Conservation (phyloP, 768 basidiomycete genomes). For the Boletus subparvulus region DNA sequence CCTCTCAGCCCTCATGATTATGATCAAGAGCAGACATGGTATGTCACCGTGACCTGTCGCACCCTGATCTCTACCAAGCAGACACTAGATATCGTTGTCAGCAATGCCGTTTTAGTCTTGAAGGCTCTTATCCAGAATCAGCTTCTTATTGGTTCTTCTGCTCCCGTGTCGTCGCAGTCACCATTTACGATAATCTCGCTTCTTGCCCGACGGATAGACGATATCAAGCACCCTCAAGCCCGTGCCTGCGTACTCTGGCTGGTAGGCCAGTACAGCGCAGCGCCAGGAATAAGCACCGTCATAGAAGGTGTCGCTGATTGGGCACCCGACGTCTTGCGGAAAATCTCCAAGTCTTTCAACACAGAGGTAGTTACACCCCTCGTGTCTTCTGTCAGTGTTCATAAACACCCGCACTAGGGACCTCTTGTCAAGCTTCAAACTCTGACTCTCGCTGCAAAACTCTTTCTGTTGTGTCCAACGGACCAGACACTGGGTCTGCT, state of each 20-base stretch:
- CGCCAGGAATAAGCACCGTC: conserved; percentile 31
- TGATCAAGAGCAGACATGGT: conserved; percentile 81
- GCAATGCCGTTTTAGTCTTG: conserved; percentile 79
- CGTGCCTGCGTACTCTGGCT: conserved; percentile 91
- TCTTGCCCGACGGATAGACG: conserved; percentile 75
- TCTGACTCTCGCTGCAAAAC: conserved; percentile 83
- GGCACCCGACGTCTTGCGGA: conserved; percentile 90
- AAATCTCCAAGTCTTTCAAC: conserved; percentile 67
- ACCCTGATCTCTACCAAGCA: conserved; percentile 2
- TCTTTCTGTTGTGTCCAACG: conserved; percentile 66
- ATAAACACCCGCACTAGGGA: conserved; percentile 38
- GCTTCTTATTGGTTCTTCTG: conserved; percentile 38
- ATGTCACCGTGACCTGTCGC: conserved; percentile 22
- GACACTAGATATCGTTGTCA: conserved; percentile 68
- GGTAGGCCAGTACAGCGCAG: conserved; percentile 80
- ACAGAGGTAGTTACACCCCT: conserved; percentile 53
- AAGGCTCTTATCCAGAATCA: conserved; percentile 80
- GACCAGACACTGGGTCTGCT: conserved; percentile 53
- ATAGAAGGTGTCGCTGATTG: conserved; percentile 66
- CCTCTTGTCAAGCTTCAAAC: conserved; percentile 77
- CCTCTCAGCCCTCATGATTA: conserved; percentile 68
- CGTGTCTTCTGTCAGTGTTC: neutral
- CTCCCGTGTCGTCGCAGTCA: conserved; percentile 30
- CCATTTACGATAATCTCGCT: conserved; percentile 72
- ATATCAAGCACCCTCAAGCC: conserved; percentile 76